A percentile compares a stretch with the other conserved stretches of the same genome.
These are phyloP conservation scores for Pythium aquatile DNA, from an alignment of 352 stramenopile genomes.

Conservation along the genomic window DNA sequence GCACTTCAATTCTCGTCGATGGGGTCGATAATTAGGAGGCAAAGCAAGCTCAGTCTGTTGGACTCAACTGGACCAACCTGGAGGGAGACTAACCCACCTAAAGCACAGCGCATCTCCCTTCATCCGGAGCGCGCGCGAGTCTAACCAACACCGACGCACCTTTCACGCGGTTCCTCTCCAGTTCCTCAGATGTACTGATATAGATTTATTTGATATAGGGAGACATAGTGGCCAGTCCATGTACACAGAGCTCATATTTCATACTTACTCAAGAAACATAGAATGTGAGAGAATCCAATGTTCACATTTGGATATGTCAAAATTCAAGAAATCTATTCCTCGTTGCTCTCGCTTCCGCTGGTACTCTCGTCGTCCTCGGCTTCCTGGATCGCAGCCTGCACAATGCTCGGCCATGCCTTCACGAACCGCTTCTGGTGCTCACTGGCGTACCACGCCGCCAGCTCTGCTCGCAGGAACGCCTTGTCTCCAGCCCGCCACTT, in stretches of 20 bases:
- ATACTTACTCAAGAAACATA: background rate
- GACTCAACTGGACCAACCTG: too few species aligned
- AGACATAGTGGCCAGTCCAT: background rate
- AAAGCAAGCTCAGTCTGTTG: background rate
- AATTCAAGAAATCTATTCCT: constrained; percentile 7
- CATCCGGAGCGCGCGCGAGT: background rate
- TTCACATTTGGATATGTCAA: background rate
- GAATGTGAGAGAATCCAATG: background rate
- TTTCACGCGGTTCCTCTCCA: background rate
- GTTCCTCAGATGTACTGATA: background rate
- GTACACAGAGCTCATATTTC: background rate
- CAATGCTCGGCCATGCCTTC: constrained; percentile 44
- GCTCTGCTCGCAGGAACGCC: constrained; percentile 51
- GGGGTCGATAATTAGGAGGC: background rate
- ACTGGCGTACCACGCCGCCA: constrained; percentile 60
- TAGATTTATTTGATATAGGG: background rate
- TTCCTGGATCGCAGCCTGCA: constrained; percentile 16
- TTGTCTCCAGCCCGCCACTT: constrained; percentile 41
- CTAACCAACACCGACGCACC: background rate
- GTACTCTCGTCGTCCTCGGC: constrained; percentile 11
- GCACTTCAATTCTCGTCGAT: background rate
- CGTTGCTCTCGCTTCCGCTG: background rate
- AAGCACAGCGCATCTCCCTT: too few species aligned
- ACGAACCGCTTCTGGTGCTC: constrained; percentile 49
- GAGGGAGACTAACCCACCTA: too few species aligned